phyloP scores from a whole-genome alignment of 1,139 yeast species.

The Hemisphaericaspora lyxosophila region DNA sequence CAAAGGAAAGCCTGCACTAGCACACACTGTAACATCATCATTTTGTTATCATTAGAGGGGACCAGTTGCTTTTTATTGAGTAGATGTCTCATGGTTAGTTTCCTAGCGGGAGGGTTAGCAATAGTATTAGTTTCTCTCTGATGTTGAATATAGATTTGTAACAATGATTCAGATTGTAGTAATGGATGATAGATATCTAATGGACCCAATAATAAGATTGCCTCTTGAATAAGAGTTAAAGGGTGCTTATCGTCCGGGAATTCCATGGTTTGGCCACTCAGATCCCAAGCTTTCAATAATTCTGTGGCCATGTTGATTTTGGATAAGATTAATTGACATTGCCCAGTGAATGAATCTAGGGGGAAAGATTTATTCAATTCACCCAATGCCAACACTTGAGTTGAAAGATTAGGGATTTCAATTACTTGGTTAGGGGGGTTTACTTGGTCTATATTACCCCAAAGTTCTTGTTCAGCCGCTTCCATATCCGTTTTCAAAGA shows the following conservation, averaged over 20 bases:
- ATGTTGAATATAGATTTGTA: constrained; percentile 10
- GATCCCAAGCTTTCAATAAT: constrained; percentile 2
- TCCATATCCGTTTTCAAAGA: constrained; percentile 6
- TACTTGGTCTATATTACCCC: constrained; percentile 5
- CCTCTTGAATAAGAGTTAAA: constrained; percentile 9
- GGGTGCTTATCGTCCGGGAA: constrained; percentile 9
- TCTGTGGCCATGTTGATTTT: constrained; percentile 8
- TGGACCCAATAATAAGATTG: constrained; percentile 13
- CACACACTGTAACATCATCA: constrained; percentile 1
- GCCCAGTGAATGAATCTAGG: constrained; percentile 12
- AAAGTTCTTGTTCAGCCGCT: constrained; percentile 4
- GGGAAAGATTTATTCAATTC: constrained; percentile 7
- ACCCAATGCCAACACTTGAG: constrained; percentile 12
- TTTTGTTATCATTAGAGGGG: background rate
- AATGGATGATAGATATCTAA: constrained; percentile 9
- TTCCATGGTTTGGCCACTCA: too few relatives aligned
- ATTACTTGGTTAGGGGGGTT: background rate
- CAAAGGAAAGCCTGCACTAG: constrained; percentile 12
- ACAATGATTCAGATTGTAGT: constrained; percentile 11
- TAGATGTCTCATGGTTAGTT: background rate
- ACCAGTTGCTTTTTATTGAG: background rate
- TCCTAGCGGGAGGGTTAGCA: background rate
- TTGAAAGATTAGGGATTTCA: constrained; percentile 6
- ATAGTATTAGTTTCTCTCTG: background rate
- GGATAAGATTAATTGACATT: constrained; percentile 11